Base-by-base conservation (phyloP, 2,329 filamentous ascomycete genomes). In the Colletotrichum godetiae region DNA sequence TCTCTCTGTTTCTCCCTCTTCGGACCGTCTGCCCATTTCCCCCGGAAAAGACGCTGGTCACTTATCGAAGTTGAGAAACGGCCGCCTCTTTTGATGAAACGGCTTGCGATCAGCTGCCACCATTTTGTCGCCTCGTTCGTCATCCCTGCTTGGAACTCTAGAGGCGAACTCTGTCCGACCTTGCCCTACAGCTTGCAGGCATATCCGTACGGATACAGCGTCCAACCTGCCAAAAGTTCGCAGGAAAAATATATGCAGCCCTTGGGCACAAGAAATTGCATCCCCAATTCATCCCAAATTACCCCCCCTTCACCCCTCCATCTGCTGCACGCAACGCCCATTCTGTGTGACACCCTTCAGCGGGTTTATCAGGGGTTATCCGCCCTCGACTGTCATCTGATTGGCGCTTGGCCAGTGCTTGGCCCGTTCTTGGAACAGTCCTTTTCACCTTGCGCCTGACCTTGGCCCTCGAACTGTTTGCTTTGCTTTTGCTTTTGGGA, bases 321-420 rank as follows among this genome's bases (percentile, higher is more conserved):
- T 60, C 66, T 53, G 31, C 57, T 29, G 13, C 33, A 35, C 24
- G 13, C 49, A 22, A 29, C 58, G 22, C 58, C n/a, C 29, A 55
- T 68, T 64, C n/a, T 55, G 37, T 49, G 46, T n/a, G n/a, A 59
- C 60, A 64, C 31, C 61, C 61, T 64, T 55, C 61, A 55, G 42
- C 66, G 46, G 37, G 42, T 56, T 22, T 31, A 53, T 52, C 62
- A 74, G 63, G 68, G 62, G 72, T 62, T 58, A 64, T 67, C 57
- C 52, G 58, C 63, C 62, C 11, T 67, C 31, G 11, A 11, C 37
- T 29, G 63, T 60, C 62, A 29, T 63, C 52, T 74, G 68, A 73
- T 74, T 72, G 72, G 72, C 29, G 61, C 68, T 73, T 73, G 58
- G 67, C 35, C 60, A 37, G 60, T 29, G 37, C 67, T 73, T 61